Base-by-base conservation (phyloP, 2,329 filamentous ascomycete genomes). In the Trematosphaeria pertusa region DNA sequence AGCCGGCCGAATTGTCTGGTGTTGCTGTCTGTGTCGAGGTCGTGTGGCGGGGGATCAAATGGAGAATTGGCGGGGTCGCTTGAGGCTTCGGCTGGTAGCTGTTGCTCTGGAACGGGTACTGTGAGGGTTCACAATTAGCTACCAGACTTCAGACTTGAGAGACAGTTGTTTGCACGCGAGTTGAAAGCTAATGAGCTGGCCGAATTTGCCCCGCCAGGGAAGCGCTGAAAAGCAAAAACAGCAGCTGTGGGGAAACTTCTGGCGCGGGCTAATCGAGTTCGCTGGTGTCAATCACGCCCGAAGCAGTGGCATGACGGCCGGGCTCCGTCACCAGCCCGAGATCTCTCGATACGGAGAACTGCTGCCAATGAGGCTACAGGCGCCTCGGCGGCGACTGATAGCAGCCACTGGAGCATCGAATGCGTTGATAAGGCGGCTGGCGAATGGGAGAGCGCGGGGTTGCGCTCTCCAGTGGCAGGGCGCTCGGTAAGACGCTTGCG, bases 1-100 rank as follows among this genome's bases (percentile, higher is more conserved):
- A 60, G 69, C 62, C 70, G 74, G 77, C 77, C 77, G 77, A 78
- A 67, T 42, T 56, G 8, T 60, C 26, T 50, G 52, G 49, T 54
- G 52, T 62, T 57, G 59, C 50, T 28, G 30, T 38, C 43, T 20
- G 48, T 59, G 50, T 61, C 52, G 50, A 30, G 37, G 50, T 28
- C 15, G 34, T 11, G 28, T 19, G 34, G 33, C 30, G 21, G 45
- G 58, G 48, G 56, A 58, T 61, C 43, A 45, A 48, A 49, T 53
- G 49, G 43, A 54, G 40, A 47, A 46, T n/a, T 58, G 48, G 58
- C 52, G 62, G 56, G 56, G 52, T 51, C 50, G 61, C 59, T 61
- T 43, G 51, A 48, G 46, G 56, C 53, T 59, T 55, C 17, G 48
- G 57, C 38, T 54, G 48, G 52, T 58, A 59, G 54, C 50, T 60